Evolutionary conservation across 2,329 filamentous ascomycete genomes (phyloP).

Genomic region (Phaeosphaeriaceae sp.): DNA sequence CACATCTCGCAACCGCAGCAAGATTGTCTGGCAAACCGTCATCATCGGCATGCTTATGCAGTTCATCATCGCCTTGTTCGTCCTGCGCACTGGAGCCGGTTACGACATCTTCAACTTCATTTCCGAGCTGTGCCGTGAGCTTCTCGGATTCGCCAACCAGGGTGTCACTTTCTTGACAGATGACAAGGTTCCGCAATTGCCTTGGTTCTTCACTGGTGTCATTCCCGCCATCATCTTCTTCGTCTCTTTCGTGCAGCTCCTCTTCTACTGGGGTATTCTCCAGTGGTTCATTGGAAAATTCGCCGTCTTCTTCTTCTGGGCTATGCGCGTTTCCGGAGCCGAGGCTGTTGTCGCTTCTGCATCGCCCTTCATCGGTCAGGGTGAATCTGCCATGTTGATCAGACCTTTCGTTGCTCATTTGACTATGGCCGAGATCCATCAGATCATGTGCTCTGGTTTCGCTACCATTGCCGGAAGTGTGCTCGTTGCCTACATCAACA

Average conservation of each 20-base stretch:
- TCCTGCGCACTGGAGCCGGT: constrained; percentile 79
- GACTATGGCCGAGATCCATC: constrained; percentile 87
- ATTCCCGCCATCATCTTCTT: constrained; percentile 97
- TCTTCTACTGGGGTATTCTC: constrained; percentile 80
- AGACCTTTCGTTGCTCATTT: constrained; percentile 84
- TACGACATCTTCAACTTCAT: constrained; percentile 93
- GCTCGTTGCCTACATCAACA: constrained; percentile 81
- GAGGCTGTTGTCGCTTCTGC: constrained; percentile 94
- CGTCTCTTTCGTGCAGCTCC: constrained; percentile 85
- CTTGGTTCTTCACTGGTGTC: constrained; percentile 78
- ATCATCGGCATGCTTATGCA: constrained; percentile 89
- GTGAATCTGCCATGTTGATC: constrained; percentile 92
- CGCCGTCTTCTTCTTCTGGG: constrained; percentile 90
- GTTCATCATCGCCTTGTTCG: constrained; percentile 88
- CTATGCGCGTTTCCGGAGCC: constrained; percentile 83
- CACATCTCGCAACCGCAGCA: constrained; percentile 74
- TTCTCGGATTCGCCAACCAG: constrained; percentile 77
- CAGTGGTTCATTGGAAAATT: constrained; percentile 93
- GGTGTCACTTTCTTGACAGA: constrained; percentile 77
- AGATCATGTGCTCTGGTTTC: constrained; percentile 91
- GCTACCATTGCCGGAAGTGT: constrained; percentile 91
- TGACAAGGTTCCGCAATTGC: constrained; percentile 48
- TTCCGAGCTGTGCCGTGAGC: constrained; percentile 72
- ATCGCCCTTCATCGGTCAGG: constrained; percentile 92
- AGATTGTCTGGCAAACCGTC: constrained; percentile 61